Evolutionary conservation across 768 basidiomycete species (phyloP).

Genomic region (Gloeopeniophorella convolvens): DNA sequence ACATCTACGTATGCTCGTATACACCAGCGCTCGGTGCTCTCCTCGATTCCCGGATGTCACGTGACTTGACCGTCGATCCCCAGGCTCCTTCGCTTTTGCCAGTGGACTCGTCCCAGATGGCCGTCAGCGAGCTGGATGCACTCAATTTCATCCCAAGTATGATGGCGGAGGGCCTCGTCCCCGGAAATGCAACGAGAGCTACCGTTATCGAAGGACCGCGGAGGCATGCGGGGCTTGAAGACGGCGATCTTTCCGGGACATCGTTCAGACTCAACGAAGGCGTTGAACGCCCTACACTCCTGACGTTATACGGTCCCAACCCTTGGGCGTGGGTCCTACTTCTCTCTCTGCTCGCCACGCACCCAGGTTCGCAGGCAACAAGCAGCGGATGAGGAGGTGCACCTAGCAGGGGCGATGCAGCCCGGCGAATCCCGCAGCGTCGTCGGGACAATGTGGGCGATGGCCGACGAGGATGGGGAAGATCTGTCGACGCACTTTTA

Average conservation of each 20-base stretch:
- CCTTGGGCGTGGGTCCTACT: conserved; percentile 1
- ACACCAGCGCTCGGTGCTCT: background rate
- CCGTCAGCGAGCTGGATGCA: too few relatives aligned
- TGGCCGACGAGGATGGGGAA: conserved; percentile 16
- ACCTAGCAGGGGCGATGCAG: conserved; percentile 18
- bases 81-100: background rate
- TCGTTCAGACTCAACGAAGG: background rate
- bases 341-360: conserved; percentile 10
- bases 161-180: background rate
- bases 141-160: background rate
- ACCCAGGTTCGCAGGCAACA: background rate
- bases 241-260: background rate
- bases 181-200: background rate
- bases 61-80: background rate
- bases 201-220: background rate
- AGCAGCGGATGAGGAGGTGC: conserved; percentile 10
- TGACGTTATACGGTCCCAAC: background rate
- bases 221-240: background rate
- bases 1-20: conserved; percentile 2
- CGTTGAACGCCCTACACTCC: background rate
- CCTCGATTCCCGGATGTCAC: background rate
- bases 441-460: conserved; percentile 20
- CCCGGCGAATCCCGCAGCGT: conserved; percentile 14
- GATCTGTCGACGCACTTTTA: conserved; percentile 9
- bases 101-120: too few relatives aligned